A percentile compares a stretch with the other conserved stretches of the same genome.
phyloP scores from a whole-genome alignment of 768 basidiomycete species.

The Boletus vermiculosoides region DNA sequence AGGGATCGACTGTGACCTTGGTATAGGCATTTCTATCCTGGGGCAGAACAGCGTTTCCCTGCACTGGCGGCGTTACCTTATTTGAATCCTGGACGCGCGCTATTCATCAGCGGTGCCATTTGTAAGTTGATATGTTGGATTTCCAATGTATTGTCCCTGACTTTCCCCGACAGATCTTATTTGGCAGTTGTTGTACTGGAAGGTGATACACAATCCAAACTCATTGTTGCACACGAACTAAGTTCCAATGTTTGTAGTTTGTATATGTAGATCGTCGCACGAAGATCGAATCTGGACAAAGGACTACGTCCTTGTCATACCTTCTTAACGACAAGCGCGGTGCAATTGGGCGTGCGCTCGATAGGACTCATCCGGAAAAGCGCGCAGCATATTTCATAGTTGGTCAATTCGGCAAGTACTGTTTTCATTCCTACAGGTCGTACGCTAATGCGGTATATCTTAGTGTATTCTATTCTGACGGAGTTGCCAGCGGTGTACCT shows the following conservation, averaged over 20 bases:
- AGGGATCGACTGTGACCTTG: constrained; percentile 4
- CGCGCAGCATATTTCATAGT: constrained; percentile 76
- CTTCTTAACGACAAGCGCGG: constrained; percentile 87
- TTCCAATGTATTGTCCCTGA: constrained; percentile 9
- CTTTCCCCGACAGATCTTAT: constrained; percentile 61
- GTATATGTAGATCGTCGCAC: constrained; percentile 82
- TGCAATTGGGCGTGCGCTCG: constrained; percentile 70
- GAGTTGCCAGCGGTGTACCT: constrained; percentile 83
- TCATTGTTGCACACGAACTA: neutral
- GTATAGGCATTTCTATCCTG: constrained; percentile 82
- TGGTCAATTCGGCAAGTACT: constrained; percentile 71
- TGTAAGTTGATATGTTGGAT: constrained; percentile 51
- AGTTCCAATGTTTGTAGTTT: constrained; percentile 46
- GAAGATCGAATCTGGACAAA: constrained; percentile 89
- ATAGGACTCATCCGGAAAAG: constrained; percentile 55
- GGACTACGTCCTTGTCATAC: constrained; percentile 87
- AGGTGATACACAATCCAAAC: constrained; percentile 43
- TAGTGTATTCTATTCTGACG: constrained; percentile 83
- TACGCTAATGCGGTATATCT: constrained; percentile 6
- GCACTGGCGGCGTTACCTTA: constrained; percentile 70
- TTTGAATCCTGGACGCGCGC: constrained; percentile 65
- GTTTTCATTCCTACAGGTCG: neutral
- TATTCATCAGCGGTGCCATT: constrained; percentile 78
- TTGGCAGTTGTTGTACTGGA: constrained; percentile 96
- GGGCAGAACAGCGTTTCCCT: constrained; percentile 79